Evolutionary conservation across 768 basidiomycete genomes (phyloP).

Genomic region (Boletus subparvulus): DNA sequence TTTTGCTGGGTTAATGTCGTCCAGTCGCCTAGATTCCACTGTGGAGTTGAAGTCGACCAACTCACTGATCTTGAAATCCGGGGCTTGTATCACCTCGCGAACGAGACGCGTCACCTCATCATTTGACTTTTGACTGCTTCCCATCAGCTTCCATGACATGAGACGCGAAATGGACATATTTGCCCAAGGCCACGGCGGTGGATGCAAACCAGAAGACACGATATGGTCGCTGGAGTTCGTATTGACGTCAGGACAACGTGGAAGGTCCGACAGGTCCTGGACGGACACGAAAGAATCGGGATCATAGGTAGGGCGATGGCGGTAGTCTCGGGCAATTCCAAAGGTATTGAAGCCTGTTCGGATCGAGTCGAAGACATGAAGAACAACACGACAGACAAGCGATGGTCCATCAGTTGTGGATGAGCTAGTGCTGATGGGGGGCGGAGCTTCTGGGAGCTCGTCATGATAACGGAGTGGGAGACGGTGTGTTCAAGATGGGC

Average conservation of each 20-base stretch:
- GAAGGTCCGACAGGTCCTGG: neutral
- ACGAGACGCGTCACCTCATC: too few relatives aligned
- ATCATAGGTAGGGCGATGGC: slow-evolving; percentile 1
- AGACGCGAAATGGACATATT: slow-evolving; percentile 13
- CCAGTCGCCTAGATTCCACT: neutral
- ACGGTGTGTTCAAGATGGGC: neutral
- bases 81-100: too few relatives aligned
- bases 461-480: neutral
- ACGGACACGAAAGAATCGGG: neutral
- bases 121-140: neutral
- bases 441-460: neutral
- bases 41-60: too few relatives aligned
- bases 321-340: neutral
- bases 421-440: neutral
- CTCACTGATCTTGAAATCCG: too few relatives aligned
- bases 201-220: neutral
- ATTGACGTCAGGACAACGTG: neutral
- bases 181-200: slow-evolving; percentile 14
- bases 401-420: neutral
- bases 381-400: neutral
- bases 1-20: neutral
- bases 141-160: neutral
- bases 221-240: too few relatives aligned
- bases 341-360: neutral
- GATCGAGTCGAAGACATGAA: neutral